Conservation (phyloP, 108 stramenopile species). For the Fragilaria radians region DNA sequence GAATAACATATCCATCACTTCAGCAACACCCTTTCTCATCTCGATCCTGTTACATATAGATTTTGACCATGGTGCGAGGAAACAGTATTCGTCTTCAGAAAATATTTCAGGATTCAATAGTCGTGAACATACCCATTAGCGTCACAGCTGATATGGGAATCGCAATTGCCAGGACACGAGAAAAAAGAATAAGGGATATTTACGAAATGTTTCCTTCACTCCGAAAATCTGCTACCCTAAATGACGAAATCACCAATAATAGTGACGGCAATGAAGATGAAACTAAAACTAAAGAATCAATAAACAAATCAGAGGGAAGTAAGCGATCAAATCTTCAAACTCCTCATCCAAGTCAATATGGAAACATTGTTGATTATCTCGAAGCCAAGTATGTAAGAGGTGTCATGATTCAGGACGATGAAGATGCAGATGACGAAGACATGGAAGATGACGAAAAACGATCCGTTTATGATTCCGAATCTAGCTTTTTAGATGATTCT, state of each 20-base stretch:
- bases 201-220: conserved; percentile 32
- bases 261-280: not conserved
- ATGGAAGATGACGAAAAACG: conserved; percentile 53
- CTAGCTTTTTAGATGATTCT: conserved; percentile 73
- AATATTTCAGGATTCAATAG: conserved; percentile 55
- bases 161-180: conserved; percentile 56
- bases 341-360: conserved; percentile 46
- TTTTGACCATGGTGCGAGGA: no score
- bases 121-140: conserved; percentile 57
- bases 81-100: no score
- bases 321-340: conserved; percentile 4
- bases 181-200: conserved; percentile 43
- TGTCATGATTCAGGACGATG: conserved; percentile 54
- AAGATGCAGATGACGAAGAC: conserved; percentile 36
- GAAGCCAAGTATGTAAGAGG: conserved; percentile 85
- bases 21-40: no score
- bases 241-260: not conserved
- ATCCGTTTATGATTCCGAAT: conserved; percentile 51
- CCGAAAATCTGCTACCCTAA: conserved; percentile 6
- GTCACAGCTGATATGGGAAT: conserved; percentile 75
- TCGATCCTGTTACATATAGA: no score
- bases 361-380: conserved; percentile 69
- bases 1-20: no score
- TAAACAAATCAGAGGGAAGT: conserved; percentile 9
- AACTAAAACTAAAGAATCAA: not conserved